phyloP scores from a whole-genome alignment of 1,284 basidiomycete genomes.

The Marasmius oreades region DNA sequence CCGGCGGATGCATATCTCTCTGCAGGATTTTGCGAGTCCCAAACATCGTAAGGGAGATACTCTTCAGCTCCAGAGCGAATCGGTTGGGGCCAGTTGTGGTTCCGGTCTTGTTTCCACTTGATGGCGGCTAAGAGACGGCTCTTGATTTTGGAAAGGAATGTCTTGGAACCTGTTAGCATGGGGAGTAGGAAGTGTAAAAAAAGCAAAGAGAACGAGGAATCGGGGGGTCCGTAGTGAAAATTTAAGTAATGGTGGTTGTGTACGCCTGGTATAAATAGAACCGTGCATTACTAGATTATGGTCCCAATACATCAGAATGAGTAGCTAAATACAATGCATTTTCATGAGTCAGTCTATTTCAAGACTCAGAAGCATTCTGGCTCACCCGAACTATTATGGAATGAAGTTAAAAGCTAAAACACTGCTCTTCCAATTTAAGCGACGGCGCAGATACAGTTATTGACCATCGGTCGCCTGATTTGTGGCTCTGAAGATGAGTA shows the following conservation, averaged over 20 bases:
- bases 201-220: neutral
- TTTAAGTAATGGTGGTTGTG: neutral
- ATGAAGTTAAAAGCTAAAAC: too few relatives aligned
- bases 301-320: neutral
- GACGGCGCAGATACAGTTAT: too few relatives aligned
- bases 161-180: neutral
- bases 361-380: too few relatives aligned
- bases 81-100: constrained; percentile 1
- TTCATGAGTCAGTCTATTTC: neutral
- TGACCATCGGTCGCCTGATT: too few relatives aligned
- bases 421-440: too few relatives aligned
- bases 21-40: constrained; percentile 15
- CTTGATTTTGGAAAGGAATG: neutral
- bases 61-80: constrained; percentile 1
- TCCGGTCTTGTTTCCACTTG: neutral
- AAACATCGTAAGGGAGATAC: constrained; percentile 12
- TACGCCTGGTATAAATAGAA: neutral
- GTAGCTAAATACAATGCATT: neutral
- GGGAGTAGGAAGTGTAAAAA: neutral
- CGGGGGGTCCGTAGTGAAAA: too few relatives aligned
- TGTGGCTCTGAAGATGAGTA: too few relatives aligned
- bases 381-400: too few relatives aligned
- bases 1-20: constrained; percentile 20
- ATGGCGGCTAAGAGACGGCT: neutral
- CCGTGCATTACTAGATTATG: neutral